Base-by-base conservation (phyloP, 306 rosid genomes). In the Inga oerstediana region DNA sequence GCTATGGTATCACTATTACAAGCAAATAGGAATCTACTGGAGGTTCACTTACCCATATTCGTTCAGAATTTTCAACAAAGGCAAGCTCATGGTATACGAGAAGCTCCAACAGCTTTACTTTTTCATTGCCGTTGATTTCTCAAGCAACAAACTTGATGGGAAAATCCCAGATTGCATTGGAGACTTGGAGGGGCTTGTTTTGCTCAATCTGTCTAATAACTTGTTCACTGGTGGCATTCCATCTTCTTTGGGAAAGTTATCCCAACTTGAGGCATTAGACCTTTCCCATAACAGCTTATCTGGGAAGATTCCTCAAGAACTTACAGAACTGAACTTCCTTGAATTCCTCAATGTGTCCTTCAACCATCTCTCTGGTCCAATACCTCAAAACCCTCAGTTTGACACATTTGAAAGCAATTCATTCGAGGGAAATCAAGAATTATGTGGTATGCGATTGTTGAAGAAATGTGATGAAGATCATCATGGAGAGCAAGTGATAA, bases 121-220 rank as follows among this genome's bases (percentile, higher is more conserved):
- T 32, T 13, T 87, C 10, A 78, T 66, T 20, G 83, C 67, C 56
- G 66, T 84, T 46, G 76, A 87, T 59, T 20, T 77, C 49, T 87
- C 89, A 35, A 66, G 79, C 43, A 87, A 87, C 80, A 80, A 56
- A 77, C 59, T 87, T 35, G 51, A 1, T 54, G 85, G 85, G 14
- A 72, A 80, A 43, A 77, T 84, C 24, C 85, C 81, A 20, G 11
- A 56, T 3, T 66, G 48, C 10, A 58, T 77, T 1, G 83, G 87
- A 0, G 83, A 77, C 30, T 48, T 84, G 4, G 16, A 56, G 10
- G 34, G 76, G 2, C 81, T 80, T 76, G 34, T 80, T 68, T 8
- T 48, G 3, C 85, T 81, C 41, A 77, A 77, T 17, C 4, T 87
- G 54, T 87, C 83, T 19, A 77, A 83, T 49, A 83, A 86, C 74